Base-by-base conservation (phyloP, 169 alveolate species). In the Plasmodium knowlesi region DNA sequence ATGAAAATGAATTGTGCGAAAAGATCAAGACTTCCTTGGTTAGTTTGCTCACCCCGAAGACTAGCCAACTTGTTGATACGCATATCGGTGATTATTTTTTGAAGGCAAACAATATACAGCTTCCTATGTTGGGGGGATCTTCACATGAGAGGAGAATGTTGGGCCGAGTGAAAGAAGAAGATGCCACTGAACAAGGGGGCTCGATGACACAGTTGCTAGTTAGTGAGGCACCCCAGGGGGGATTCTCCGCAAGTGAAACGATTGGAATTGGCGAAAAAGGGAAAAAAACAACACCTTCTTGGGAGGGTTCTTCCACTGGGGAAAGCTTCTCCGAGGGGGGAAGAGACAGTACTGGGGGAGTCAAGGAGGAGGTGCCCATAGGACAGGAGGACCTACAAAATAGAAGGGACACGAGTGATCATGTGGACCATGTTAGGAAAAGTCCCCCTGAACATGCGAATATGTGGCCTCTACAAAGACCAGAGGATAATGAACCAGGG, bases 1-100 rank as follows among this genome's bases (percentile, higher is more conserved):
- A 92, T 53, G 97, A 96, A 83, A 95, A 96, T 39, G 86, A 76
- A 12, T 91, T 96, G 78, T 86, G 93, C 30, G 93, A 86, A 28
- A 53, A 34, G 5, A 73, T 86, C 28, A 86, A 86, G 81, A 74
- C 6, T 0, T 22, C 22, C 25, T 80, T 86, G 9, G 85, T 86
- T 39, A 86, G 43, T n/a, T 76, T 86, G 41, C 81, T 86, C 14
- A 86, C 93, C 22, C 86, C 93, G 10, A 34, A 86, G 67, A 86
- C 93, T 1, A 50, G 80, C 67, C 46, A 61, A 34, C 16, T 86
- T 6, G 70, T 86, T 67, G 93, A 86, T 34, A 86, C 93, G 70
- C 93, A 86, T 25, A 86, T 86, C 39, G 86, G 46, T 50, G 93
- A 86, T 54, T 86, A 86, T 54, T 86, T 86, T 86, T 86, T 86